Percentiles rank a stretch among this genome's conserved stretches.
Evolutionary conservation across 2,329 filamentous ascomycete species (phyloP).

Genomic region (Xylariaceae sp.): DNA sequence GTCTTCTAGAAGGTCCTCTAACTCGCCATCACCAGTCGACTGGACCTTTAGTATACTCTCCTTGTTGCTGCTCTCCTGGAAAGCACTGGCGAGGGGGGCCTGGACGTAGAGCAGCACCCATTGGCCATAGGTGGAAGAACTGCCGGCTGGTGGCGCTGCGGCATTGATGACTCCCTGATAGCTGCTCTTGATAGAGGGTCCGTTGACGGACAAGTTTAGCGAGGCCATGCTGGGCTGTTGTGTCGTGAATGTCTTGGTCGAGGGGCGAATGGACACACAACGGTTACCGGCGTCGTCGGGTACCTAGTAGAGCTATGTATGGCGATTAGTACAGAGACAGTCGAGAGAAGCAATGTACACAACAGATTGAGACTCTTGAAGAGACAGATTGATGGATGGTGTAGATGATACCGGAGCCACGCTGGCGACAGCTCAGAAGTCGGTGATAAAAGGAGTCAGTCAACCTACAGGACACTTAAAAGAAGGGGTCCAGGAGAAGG

Average conservation of each 20-base stretch:
- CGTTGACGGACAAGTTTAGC: conserved; percentile 73
- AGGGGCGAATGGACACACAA: conserved; percentile 1
- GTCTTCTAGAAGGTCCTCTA: conserved; percentile 85
- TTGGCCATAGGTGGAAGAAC: conserved; percentile 78
- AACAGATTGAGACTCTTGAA: conserved; percentile 7
- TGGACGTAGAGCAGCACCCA: conserved; percentile 95
- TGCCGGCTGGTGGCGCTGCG: conserved; percentile 42
- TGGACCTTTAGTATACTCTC: conserved; percentile 96
- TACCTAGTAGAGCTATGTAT: conserved; percentile 1
- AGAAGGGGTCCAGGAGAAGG: background rate
- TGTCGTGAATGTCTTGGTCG: conserved; percentile 19
- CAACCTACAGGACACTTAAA: conserved; percentile 1
- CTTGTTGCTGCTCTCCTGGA: conserved; percentile 79
- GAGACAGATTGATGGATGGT: conserved; percentile 17
- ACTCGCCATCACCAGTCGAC: conserved; percentile 85
- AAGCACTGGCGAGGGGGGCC: conserved; percentile 85
- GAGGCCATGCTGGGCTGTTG: conserved; percentile 58
- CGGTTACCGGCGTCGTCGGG: conserved; percentile 3
- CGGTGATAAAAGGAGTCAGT: background rate
- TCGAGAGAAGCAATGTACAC: background rate
- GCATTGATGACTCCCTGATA: conserved; percentile 57
- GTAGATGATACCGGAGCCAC: conserved; percentile 32
- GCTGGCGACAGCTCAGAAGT: conserved; percentile 12
- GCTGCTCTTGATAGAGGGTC: conserved; percentile 79
- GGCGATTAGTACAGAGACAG: conserved; percentile 8